These are phyloP conservation scores for Malassezia nana DNA, from an alignment of 1,284 basidiomycete genomes.

Conservation along the genomic window DNA sequence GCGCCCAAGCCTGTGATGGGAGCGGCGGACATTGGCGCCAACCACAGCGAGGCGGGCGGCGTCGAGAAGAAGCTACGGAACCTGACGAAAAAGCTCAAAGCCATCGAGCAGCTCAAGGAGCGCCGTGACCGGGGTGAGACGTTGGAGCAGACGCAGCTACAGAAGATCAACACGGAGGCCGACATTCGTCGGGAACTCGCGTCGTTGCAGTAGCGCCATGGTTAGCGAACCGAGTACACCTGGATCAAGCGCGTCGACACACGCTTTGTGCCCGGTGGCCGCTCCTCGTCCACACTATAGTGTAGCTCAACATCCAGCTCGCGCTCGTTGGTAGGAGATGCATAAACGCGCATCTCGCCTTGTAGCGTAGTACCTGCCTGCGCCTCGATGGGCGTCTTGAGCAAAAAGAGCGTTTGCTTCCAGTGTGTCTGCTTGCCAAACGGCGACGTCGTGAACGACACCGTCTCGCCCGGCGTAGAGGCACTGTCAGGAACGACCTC, in stretches of 20 bases:
- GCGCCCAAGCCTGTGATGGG: constrained; percentile 22
- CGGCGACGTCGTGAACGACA: constrained; percentile 86
- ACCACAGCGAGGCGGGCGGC: constrained; percentile 21
- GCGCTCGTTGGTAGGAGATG: constrained; percentile 69
- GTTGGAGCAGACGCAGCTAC: constrained; percentile 81
- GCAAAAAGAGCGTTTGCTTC: constrained; percentile 87
- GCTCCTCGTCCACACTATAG: constrained; percentile 55
- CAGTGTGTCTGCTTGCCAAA: constrained; percentile 82
- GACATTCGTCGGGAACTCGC: constrained; percentile 71
- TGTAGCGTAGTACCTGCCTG: constrained; percentile 66
- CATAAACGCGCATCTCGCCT: constrained; percentile 72
- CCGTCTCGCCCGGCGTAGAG: constrained; percentile 50
- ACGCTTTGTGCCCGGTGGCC: constrained; percentile 3
- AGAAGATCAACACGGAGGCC: constrained; percentile 82
- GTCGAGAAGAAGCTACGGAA: constrained; percentile 57
- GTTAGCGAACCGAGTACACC: constrained; percentile 16
- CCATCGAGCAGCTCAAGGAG: constrained; percentile 87
- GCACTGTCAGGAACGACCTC: constrained; percentile 49
- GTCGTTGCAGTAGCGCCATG: constrained; percentile 48
- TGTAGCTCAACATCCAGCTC: constrained; percentile 88
- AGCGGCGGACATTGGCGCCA: constrained; percentile 31
- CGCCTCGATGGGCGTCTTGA: constrained; percentile 66
- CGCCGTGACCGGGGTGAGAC: constrained; percentile 74
- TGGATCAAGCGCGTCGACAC: constrained; percentile 14
- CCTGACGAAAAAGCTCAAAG: constrained; percentile 84